phyloP scores from a whole-genome alignment of 1,139 yeast species.

The Wickerhamomyces sp. region DNA sequence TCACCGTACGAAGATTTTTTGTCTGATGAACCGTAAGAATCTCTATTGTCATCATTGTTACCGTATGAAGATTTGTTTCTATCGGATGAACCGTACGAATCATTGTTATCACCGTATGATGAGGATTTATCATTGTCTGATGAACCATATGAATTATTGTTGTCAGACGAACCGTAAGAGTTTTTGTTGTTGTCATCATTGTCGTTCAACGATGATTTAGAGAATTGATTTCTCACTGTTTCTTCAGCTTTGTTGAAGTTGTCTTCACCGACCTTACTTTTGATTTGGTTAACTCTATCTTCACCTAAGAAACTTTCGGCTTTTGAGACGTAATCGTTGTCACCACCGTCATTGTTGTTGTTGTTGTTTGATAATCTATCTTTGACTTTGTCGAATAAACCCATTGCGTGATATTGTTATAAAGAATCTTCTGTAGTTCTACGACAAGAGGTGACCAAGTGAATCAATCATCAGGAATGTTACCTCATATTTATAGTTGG shows the following conservation, averaged over 20 bases:
- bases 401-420: conserved; percentile 21
- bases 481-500: not conserved
- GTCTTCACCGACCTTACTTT: conserved; percentile 23
- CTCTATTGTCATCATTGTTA: conserved; percentile 18
- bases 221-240: conserved; percentile 22
- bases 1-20: conserved; percentile 24
- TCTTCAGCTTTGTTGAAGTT: conserved; percentile 23
- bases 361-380: conserved; percentile 10
- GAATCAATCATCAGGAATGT: not conserved
- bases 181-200: conserved; percentile 10
- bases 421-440: no score
- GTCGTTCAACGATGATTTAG: conserved; percentile 21
- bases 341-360: conserved; percentile 6
- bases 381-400: conserved; percentile 28
- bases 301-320: conserved; percentile 21
- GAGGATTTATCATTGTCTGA: conserved; percentile 20
- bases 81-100: no score
- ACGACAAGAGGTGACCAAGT: not conserved
- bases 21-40: conserved; percentile 20
- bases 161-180: no score
- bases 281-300: conserved; percentile 22
- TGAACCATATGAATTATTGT: conserved; percentile 13
- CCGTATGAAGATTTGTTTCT: conserved; percentile 19
- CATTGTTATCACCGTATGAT: no score
- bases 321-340: conserved; percentile 19